phyloP scores from a whole-genome alignment of 75 land plant species.

The Pinus taeda region DNA sequence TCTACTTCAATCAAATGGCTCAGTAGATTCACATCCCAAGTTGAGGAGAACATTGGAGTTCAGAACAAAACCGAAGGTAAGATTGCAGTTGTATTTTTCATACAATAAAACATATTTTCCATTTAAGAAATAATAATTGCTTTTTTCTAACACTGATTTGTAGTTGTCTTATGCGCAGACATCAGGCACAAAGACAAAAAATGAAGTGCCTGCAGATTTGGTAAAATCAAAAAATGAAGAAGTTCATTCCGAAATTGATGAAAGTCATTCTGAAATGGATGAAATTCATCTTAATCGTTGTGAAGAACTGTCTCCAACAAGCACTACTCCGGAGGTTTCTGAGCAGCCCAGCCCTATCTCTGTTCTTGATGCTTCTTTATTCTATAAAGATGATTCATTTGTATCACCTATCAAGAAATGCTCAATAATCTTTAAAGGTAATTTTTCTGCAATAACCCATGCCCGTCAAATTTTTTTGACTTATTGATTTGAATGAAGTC shows the following conservation, averaged over 20 bases:
- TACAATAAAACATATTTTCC: too few relatives aligned
- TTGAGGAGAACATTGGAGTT: background rate
- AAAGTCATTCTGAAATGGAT: background rate
- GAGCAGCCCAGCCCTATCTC: constrained; percentile 87
- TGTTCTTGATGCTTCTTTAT: constrained; percentile 55
- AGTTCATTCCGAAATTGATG: background rate
- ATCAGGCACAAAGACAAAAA: background rate
- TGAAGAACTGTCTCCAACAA: constrained; percentile 3
- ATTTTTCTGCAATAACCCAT: background rate
- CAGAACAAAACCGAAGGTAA: constrained; percentile 1
- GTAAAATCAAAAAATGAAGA: constrained; percentile 2
- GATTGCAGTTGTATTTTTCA: background rate
- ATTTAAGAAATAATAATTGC: background rate
- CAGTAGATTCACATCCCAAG: background rate
- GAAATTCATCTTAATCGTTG: constrained; percentile 5
- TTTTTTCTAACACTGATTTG: background rate
- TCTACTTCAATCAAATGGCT: constrained; percentile 5
- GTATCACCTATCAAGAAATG: constrained; percentile 45
- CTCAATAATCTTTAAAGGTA: constrained; percentile 42
- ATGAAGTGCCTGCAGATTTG: background rate
- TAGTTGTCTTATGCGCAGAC: background rate
- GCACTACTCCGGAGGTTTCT: constrained; percentile 1
- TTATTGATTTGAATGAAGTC: background rate
- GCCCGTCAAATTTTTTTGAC: background rate
- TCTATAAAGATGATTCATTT: constrained; percentile 43